phyloP scores from a whole-genome alignment of 1,284 basidiomycete genomes.

The Melampsora abietis-canadensis region DNA sequence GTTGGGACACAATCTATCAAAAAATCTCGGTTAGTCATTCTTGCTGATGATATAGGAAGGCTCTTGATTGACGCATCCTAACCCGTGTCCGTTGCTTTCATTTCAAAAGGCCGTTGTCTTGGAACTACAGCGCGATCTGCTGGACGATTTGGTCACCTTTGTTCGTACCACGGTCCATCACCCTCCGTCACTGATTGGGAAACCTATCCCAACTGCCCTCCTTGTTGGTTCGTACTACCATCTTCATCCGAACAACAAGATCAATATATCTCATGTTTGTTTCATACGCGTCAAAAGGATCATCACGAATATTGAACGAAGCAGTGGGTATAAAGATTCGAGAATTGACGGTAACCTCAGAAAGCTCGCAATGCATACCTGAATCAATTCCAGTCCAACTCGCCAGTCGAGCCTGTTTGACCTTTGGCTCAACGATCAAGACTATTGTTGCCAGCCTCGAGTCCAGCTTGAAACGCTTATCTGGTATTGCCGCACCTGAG shows the following conservation, averaged over 20 bases:
- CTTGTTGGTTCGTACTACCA: conserved; percentile 13
- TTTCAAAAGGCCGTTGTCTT: neutral
- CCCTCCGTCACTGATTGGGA: conserved; percentile 5
- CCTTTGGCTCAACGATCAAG: conserved; percentile 28
- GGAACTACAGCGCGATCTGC: conserved; percentile 23
- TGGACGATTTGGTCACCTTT: conserved; percentile 26
- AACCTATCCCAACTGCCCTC: conserved; percentile 30
- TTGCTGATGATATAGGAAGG: no score
- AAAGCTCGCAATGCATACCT: neutral
- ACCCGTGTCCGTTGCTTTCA: no score
- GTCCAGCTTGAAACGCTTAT: conserved; percentile 6
- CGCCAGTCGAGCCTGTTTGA: conserved; percentile 27
- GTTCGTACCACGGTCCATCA: conserved; percentile 19
- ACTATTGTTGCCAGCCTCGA: conserved; percentile 23
- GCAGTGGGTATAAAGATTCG: conserved; percentile 10
- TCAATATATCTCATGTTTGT: neutral
- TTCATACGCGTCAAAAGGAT: conserved; percentile 3
- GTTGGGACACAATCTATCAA: no score
- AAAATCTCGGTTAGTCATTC: no score
- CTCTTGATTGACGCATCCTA: no score
- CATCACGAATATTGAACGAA: conserved; percentile 24
- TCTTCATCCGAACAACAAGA: neutral
- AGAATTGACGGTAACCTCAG: no score
- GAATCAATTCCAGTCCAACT: conserved; percentile 33
- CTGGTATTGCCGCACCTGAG: neutral